These are phyloP conservation scores for Ceratobasidium sp. DNA, from an alignment of 1,284 basidiomycete species.

Conservation along the genomic window DNA sequence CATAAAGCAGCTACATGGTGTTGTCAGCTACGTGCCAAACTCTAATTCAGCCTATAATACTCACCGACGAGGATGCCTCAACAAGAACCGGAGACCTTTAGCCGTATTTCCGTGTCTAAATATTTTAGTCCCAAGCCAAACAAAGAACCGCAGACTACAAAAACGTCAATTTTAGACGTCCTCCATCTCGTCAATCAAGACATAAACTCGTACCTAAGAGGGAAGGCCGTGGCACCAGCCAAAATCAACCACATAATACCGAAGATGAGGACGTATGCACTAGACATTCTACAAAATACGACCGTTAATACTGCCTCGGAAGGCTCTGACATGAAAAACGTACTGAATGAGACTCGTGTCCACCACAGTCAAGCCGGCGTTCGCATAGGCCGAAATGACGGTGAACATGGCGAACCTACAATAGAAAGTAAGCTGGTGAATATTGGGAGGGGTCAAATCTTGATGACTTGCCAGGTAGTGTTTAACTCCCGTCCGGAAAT, in stretches of 20 bases:
- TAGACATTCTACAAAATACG: conserved; percentile 12
- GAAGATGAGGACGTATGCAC: conserved; percentile 28
- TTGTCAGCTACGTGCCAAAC: not conserved
- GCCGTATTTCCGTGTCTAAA: not conserved
- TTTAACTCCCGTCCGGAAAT: conserved; percentile 21
- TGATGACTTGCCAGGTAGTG: conserved; percentile 8
- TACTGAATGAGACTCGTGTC: conserved; percentile 36
- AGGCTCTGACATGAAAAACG: not conserved
- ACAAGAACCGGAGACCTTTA: conserved; percentile 21
- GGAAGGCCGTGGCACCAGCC: conserved; percentile 30
- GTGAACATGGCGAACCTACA: conserved; percentile 31
- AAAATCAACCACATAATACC: conserved; percentile 37
- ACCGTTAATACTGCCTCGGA: not conserved
- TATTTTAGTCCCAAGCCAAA: conserved; percentile 36
- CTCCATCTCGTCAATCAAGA: not conserved
- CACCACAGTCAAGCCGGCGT: conserved; percentile 26
- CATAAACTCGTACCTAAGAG: conserved; percentile 6
- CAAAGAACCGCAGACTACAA: conserved; percentile 15
- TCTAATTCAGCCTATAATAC: not conserved
- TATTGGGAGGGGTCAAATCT: no score
- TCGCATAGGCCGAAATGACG: conserved; percentile 38
- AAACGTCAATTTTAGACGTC: not conserved
- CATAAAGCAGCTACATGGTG: conserved; percentile 19
- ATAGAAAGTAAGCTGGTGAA: not conserved
- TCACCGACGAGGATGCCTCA: conserved; percentile 35